phyloP scores from a whole-genome alignment of 225 moss, liverwort and hornwort genomes.

The Pleurozium schreberi region DNA sequence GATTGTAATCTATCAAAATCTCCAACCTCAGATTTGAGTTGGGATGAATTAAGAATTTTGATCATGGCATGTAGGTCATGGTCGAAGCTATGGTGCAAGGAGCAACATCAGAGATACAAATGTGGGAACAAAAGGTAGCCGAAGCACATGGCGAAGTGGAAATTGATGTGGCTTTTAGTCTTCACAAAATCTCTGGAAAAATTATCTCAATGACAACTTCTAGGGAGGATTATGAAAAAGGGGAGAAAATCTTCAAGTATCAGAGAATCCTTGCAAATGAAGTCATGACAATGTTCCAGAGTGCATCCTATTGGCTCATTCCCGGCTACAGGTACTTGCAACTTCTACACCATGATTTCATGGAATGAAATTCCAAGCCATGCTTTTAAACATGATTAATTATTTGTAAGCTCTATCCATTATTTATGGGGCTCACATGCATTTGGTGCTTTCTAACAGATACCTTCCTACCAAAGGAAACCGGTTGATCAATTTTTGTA shows the following conservation, averaged over 20 bases:
- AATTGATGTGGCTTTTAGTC: neutral
- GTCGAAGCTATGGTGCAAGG: neutral
- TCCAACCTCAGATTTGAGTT: too few species aligned
- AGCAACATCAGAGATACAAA: neutral
- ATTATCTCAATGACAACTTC: neutral
- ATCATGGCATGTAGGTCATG: too few species aligned
- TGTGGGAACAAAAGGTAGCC: neutral
- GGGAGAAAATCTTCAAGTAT: neutral
- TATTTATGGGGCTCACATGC: neutral
- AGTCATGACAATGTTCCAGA: neutral
- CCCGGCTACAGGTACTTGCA: neutral
- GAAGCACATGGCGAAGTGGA: neutral
- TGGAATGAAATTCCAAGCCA: neutral
- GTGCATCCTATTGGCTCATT: neutral
- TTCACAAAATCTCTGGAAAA: neutral
- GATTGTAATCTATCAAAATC: too few species aligned
- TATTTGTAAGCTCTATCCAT: neutral
- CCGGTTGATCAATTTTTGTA: neutral
- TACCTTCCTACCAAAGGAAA: neutral
- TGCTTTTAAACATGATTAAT: neutral
- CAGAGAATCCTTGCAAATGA: neutral
- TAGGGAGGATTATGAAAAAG: neutral
- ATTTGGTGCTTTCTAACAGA: neutral
- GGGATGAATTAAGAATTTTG: too few species aligned
- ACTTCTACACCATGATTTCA: neutral